Evolutionary conservation across 192 early-diverging fungal genomes (phyloP).

Genomic region (Backusella australiensis): DNA sequence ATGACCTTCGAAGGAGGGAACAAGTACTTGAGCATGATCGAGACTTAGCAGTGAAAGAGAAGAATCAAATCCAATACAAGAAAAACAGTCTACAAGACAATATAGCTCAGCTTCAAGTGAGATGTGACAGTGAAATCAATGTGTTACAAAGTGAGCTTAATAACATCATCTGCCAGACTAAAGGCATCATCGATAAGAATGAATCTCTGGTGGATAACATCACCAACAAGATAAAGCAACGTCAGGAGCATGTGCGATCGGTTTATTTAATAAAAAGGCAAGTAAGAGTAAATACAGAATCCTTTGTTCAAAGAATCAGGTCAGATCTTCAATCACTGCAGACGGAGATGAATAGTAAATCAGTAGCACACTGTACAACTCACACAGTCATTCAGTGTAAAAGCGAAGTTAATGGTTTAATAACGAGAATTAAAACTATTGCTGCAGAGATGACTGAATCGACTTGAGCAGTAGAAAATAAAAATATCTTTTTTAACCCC

Average conservation of each 20-base stretch:
- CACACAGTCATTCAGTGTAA: conserved; percentile 10
- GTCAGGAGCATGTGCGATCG: neutral
- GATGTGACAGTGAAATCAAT: conserved; percentile 17
- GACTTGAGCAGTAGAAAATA: neutral
- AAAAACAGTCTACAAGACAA: conserved; percentile 10
- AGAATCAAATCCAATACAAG: conserved; percentile 22
- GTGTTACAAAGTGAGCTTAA: conserved; percentile 8
- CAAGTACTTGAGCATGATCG: conserved; percentile 17
- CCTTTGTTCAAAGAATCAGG: conserved; percentile 4
- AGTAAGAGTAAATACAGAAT: neutral
- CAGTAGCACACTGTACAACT: neutral
- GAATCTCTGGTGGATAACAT: conserved; percentile 9
- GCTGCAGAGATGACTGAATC: conserved; percentile 4
- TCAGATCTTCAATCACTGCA: neutral
- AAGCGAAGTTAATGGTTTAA: conserved; percentile 18
- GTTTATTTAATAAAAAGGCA: neutral
- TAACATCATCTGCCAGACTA: neutral
- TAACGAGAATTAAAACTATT: conserved; percentile 11
- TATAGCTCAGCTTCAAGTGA: neutral
- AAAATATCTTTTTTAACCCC: neutral
- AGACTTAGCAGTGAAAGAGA: conserved; percentile 17
- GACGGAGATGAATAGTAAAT: conserved; percentile 6
- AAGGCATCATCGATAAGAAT: conserved; percentile 6
- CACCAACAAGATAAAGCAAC: neutral
- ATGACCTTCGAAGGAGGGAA: conserved; percentile 21